phyloP scores from a whole-genome alignment of 352 stramenopile species.

The Phytophthora crassamura region DNA sequence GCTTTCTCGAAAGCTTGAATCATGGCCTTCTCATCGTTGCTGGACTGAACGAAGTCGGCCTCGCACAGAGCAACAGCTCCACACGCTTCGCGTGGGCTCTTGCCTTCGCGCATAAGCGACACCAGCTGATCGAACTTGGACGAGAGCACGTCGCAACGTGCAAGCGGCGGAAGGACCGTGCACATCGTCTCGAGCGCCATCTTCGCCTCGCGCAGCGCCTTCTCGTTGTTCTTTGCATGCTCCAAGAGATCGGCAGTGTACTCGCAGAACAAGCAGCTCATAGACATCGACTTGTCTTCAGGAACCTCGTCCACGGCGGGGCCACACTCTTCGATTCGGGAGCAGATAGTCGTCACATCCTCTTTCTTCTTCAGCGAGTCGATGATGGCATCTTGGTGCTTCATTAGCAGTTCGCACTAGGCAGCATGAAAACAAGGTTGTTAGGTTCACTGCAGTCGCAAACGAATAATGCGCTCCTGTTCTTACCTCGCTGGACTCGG shows the following conservation, averaged over 20 bases:
- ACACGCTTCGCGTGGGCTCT: slow-evolving; percentile 70
- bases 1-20: slow-evolving; percentile 38
- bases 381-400: slow-evolving; percentile 58
- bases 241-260: slow-evolving; percentile 74
- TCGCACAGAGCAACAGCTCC: slow-evolving; percentile 65
- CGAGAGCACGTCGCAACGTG: slow-evolving; percentile 68
- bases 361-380: slow-evolving; percentile 59
- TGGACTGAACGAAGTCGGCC: slow-evolving; percentile 40
- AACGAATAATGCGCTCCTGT: not conserved
- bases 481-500: slow-evolving; percentile 52
- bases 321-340: slow-evolving; percentile 50
- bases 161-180: slow-evolving; percentile 64
- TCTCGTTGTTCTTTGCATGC: slow-evolving; percentile 52
- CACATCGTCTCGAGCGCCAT: slow-evolving; percentile 81
- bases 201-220: slow-evolving; percentile 66
- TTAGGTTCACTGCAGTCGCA: not conserved
- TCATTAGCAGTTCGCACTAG: slow-evolving; percentile 66
- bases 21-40: slow-evolving; percentile 29
- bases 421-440: not conserved
- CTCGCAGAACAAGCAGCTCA: slow-evolving; percentile 83
- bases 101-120: slow-evolving; percentile 59
- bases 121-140: slow-evolving; percentile 82
- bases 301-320: slow-evolving; percentile 16
- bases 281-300: slow-evolving; percentile 49
- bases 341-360: slow-evolving; percentile 60